phyloP scores from a whole-genome alignment of 2,329 filamentous ascomycete genomes.

The Botrytis byssoidea region DNA sequence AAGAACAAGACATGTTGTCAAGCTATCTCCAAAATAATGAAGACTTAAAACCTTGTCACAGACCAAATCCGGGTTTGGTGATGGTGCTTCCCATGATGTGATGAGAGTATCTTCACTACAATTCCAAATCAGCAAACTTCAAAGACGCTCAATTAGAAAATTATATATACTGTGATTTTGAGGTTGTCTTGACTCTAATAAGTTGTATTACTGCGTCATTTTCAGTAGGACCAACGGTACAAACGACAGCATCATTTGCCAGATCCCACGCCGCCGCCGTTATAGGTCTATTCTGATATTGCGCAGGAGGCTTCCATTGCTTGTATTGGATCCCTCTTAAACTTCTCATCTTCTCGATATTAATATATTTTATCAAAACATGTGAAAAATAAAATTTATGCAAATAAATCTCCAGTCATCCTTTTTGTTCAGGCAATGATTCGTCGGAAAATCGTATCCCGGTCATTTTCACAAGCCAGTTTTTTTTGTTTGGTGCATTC shows the following conservation, averaged over 20 bases:
- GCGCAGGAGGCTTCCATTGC: slow-evolving; percentile 58
- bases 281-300: slow-evolving; percentile 52
- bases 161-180: slow-evolving; percentile 36
- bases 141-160: background rate
- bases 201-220: slow-evolving; percentile 72
- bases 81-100: slow-evolving; percentile 86
- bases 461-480: slow-evolving; percentile 31
- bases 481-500: slow-evolving; percentile 7
- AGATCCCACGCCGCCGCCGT: slow-evolving; percentile 86
- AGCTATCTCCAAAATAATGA: slow-evolving; percentile 80
- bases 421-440: slow-evolving; percentile 18
- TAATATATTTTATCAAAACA: slow-evolving; percentile 9
- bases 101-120: slow-evolving; percentile 47
- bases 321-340: slow-evolving; percentile 74
- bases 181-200: slow-evolving; percentile 50
- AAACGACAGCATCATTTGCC: slow-evolving; percentile 72
- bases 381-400: slow-evolving; percentile 13
- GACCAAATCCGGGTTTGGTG: slow-evolving; percentile 70
- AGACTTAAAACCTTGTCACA: slow-evolving; percentile 75
- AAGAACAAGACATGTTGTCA: slow-evolving; percentile 77
- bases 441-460: slow-evolving; percentile 17
- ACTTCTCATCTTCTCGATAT: slow-evolving; percentile 69
- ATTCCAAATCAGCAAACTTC: slow-evolving; percentile 34
- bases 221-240: slow-evolving; percentile 77
- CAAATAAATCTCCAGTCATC: slow-evolving; percentile 15